Conservation (phyloP, 2,329 filamentous ascomycete species). For the Geoglossum cookeanum region DNA sequence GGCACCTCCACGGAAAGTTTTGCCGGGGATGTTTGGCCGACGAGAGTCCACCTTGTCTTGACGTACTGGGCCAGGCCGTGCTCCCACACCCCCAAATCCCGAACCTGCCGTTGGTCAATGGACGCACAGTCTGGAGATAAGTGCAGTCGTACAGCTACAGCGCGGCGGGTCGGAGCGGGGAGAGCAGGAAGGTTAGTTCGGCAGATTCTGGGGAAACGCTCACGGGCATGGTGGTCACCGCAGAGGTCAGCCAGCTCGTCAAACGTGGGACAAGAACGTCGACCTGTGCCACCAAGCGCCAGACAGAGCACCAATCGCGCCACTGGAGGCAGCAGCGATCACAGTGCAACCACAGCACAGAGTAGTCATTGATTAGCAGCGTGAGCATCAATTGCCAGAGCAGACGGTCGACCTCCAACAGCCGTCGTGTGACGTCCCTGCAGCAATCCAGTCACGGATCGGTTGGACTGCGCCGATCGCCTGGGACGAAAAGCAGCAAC, state of each 20-base stretch:
- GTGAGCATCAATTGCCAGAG: background rate
- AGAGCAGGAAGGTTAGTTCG: background rate
- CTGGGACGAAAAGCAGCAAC: background rate
- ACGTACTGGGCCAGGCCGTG: background rate
- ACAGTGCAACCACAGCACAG: background rate
- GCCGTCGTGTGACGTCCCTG: constrained; percentile 1
- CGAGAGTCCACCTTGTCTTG: background rate
- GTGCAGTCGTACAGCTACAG: background rate
- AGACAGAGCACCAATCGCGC: too few species aligned
- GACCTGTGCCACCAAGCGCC: too few species aligned
- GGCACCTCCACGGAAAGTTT: background rate
- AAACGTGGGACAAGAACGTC: background rate
- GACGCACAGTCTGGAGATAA: background rate
- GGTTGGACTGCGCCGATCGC: background rate
- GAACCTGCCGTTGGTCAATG: background rate
- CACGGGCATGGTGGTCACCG: background rate
- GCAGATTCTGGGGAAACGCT: background rate
- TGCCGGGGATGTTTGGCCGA: background rate
- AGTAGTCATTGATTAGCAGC: background rate
- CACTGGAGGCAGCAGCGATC: too few species aligned
- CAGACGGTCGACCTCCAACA: background rate
- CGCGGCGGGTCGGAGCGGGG: background rate
- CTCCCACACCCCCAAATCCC: background rate
- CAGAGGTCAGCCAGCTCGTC: background rate
- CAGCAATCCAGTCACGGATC: background rate